Evolutionary conservation across 768 basidiomycete genomes (phyloP).

Genomic region (Boletus fagicola): DNA sequence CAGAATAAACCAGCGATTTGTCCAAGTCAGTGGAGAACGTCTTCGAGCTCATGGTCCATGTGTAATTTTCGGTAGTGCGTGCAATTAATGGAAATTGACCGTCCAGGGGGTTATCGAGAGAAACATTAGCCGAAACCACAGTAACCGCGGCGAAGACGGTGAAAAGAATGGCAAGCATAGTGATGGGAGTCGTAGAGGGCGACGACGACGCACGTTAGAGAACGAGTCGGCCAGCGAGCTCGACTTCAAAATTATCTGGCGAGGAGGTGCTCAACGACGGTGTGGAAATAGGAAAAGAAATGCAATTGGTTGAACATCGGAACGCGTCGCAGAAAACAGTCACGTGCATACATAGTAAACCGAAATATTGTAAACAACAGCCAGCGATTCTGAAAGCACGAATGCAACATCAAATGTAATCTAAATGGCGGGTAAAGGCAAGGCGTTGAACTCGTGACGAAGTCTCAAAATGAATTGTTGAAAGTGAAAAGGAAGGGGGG

Average conservation of each 20-base stretch:
- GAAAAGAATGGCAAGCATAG: slow-evolving; percentile 68
- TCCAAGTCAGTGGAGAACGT: slow-evolving; percentile 61
- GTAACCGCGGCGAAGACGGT: slow-evolving; percentile 41
- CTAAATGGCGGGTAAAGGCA: slow-evolving; percentile 20
- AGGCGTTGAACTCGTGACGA: slow-evolving; percentile 1
- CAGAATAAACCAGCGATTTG: slow-evolving; percentile 48
- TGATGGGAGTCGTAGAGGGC: slow-evolving; percentile 49
- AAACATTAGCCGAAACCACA: slow-evolving; percentile 44
- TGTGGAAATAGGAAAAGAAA: slow-evolving; percentile 11
- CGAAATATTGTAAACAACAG: slow-evolving; percentile 11
- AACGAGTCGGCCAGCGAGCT: slow-evolving; percentile 63
- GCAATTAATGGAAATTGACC: slow-evolving; percentile 80
- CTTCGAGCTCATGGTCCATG: slow-evolving; percentile 62
- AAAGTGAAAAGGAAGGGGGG: slow-evolving; percentile 1
- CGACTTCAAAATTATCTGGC: slow-evolving; percentile 27
- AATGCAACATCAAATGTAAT: slow-evolving; percentile 17
- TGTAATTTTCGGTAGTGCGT: slow-evolving; percentile 58
- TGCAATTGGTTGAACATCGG: slow-evolving; percentile 13
- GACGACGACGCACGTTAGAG: slow-evolving; percentile 37
- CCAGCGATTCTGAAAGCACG: slow-evolving; percentile 8
- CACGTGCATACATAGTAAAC: slow-evolving; percentile 27
- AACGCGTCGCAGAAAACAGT: slow-evolving; percentile 20
- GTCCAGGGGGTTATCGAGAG: slow-evolving; percentile 58
- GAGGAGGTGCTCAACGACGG: slow-evolving; percentile 1
- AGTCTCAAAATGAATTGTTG: not conserved